Evolutionary conservation across 1,284 basidiomycete species (phyloP).

Genomic region (Microstroma glucosiphilum): DNA sequence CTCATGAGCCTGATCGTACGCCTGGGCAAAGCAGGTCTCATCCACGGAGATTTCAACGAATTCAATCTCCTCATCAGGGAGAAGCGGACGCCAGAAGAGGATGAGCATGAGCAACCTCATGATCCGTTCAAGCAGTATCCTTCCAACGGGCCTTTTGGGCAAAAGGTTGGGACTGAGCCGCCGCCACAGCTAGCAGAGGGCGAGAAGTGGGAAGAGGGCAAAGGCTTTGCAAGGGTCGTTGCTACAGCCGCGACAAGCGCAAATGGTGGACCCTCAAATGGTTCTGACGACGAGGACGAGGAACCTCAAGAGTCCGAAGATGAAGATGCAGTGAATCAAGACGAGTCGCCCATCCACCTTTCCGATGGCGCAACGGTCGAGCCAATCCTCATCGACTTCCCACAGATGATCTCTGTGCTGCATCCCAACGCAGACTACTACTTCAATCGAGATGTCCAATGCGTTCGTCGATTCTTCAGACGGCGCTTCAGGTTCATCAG

Average conservation of each 20-base stretch:
- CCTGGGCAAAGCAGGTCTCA: slow-evolving; percentile 83
- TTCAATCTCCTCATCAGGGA: slow-evolving; percentile 91
- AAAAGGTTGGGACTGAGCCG: not conserved
- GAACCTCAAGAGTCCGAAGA: slow-evolving; percentile 20
- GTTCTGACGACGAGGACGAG: slow-evolving; percentile 19
- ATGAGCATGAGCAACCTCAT: slow-evolving; percentile 12
- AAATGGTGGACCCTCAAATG: slow-evolving; percentile 10
- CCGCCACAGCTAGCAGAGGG: slow-evolving; percentile 11
- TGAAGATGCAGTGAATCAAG: slow-evolving; percentile 48
- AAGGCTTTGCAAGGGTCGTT: slow-evolving; percentile 39
- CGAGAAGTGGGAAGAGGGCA: slow-evolving; percentile 32
- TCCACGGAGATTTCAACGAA: slow-evolving; percentile 98
- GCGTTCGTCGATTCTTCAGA: slow-evolving; percentile 87
- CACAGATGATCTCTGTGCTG: slow-evolving; percentile 97
- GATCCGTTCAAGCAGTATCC: not conserved
- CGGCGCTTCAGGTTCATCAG: slow-evolving; percentile 90
- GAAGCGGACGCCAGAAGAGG: slow-evolving; percentile 14
- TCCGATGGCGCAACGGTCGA: slow-evolving; percentile 68
- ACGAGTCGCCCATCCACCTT: slow-evolving; percentile 71
- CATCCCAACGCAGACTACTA: slow-evolving; percentile 98
- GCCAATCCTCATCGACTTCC: slow-evolving; percentile 94
- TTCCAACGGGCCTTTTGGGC: not conserved
- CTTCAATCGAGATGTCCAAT: slow-evolving; percentile 96
- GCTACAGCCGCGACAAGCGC: slow-evolving; percentile 6
- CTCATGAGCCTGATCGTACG: slow-evolving; percentile 95